Evolutionary conservation across 2,329 filamentous ascomycete genomes (phyloP), one percentile per base, ranked within the genome.

Genomic region (Rutstroemia sp.): DNA sequence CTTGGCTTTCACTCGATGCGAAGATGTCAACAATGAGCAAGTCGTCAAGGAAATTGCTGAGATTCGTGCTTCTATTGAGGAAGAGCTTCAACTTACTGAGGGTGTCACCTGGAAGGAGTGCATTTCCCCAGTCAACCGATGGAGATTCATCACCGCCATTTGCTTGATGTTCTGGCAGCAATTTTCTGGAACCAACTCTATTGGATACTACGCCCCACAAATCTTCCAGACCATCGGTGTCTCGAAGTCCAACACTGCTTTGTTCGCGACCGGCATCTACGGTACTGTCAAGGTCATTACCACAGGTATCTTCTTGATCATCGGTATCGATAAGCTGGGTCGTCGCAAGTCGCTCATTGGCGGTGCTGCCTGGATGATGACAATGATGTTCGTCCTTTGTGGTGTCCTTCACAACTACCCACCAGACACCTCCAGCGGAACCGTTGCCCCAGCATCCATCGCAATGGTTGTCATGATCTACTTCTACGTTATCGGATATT

Each of bases 211-310:
- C 23, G 62, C 63, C 4, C 62, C 63, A 3, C 77, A 81, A 60
- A 87, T 89, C 63, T 89, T 89, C 72, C 72, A 75, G 54, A 78
- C 81, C 61, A 74, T 88, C 3, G 86, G 86, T 19, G 75, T 89
- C 55, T 72, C 66, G 1, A 74, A 75, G 4, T 83, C 78, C 6
- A 71, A 78, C 39, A 75, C 79, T 41, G 80, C 79, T 16, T 77
- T 89, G 23, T 87, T 89, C 66, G 84, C 86, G 2, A 88, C 85
- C 0, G 86, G 86, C 52, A 79, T 89, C 61, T 89, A 88, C 66
- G 86, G 85, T 23, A 78, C 88, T 49, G 79, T 88, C 60, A 89
- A 88, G 70, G 82, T 85, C 69, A 69, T 75, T 12, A 78, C 80
- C 27, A 87, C 83, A 62, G 75, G 77, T 12, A 67, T 78, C 54